phyloP scores from a whole-genome alignment of 805 yeast genomes.

The Candida odintsovae region DNA sequence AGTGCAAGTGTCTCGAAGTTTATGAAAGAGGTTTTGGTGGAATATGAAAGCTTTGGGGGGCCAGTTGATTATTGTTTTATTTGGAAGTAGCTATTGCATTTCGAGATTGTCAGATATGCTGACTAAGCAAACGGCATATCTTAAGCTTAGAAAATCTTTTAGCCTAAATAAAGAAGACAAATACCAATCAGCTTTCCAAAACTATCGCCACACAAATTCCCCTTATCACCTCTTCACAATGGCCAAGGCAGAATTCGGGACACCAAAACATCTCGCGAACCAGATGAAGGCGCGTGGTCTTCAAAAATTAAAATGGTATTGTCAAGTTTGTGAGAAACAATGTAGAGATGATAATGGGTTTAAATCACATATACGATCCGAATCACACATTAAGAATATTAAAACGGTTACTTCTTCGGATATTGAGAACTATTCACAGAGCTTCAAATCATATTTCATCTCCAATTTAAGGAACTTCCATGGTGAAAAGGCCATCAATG shows the following conservation, averaged over 20 bases:
- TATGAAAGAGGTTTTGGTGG: too few species aligned
- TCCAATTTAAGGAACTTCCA: constrained; percentile 58
- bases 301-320: constrained; percentile 80
- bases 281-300: constrained; percentile 78
- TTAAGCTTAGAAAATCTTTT: too few species aligned
- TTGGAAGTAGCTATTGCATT: too few species aligned
- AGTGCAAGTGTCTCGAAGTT: too few species aligned
- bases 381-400: constrained; percentile 62
- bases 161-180: background rate
- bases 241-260: constrained; percentile 57
- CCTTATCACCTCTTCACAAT: constrained; percentile 21
- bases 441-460: constrained; percentile 62
- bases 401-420: constrained; percentile 40
- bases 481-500: constrained; percentile 74
- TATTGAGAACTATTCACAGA: constrained; percentile 51
- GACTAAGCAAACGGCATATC: background rate
- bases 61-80: too few species aligned
- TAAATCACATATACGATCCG: constrained; percentile 82
- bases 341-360: constrained; percentile 96
- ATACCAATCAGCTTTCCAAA: background rate
- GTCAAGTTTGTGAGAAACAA: constrained; percentile 89
- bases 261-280: constrained; percentile 65
- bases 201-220: too few species aligned
- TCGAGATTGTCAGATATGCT: background rate
- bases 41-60: too few species aligned